Conservation (phyloP, 2,329 filamentous ascomycete genomes). For the Diplodia corticola region DNA sequence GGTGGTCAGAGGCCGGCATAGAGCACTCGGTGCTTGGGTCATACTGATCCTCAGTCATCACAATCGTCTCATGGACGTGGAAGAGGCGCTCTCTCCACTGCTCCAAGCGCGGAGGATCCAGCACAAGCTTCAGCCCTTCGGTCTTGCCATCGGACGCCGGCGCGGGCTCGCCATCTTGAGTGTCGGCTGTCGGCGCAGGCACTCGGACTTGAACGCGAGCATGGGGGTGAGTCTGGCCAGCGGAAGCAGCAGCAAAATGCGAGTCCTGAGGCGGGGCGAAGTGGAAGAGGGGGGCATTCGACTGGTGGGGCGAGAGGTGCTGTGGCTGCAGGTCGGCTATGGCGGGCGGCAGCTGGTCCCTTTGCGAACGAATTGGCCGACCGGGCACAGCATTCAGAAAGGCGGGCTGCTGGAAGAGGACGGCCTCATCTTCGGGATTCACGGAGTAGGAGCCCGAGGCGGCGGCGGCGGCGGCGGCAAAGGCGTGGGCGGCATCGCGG, state of each 20-base stretch:
- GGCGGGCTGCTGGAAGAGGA: conserved; percentile 6
- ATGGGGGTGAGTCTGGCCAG: neutral
- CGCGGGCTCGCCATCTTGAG: neutral
- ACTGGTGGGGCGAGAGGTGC: conserved; percentile 27
- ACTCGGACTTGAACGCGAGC: conserved; percentile 1
- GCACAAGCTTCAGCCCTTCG: conserved; percentile 56
- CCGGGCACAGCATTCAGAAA: conserved; percentile 22
- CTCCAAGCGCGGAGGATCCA: conserved; percentile 66
- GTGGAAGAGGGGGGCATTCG: conserved; percentile 26
- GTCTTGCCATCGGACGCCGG: conserved; percentile 53
- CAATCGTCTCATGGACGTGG: conserved; percentile 71
- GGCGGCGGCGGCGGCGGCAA: conserved; percentile 32
- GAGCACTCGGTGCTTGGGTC: conserved; percentile 29
- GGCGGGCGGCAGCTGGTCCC: conserved; percentile 38
- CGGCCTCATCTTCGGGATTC: conserved; percentile 38
- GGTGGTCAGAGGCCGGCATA: neutral
- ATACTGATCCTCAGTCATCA: conserved; percentile 72
- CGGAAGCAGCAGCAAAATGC: neutral
- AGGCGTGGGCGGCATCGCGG: neutral
- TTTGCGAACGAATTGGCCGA: conserved; percentile 28
- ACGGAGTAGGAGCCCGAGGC: conserved; percentile 37
- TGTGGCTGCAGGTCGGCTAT: conserved; percentile 29
- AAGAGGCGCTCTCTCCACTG: conserved; percentile 73
- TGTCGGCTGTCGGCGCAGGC: neutral
- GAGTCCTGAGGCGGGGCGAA: conserved; percentile 25